Evolutionary conservation across 2,329 filamentous ascomycete genomes (phyloP), one percentile per base, ranked within the genome.

Genomic region (Coniella lustricola): DNA sequence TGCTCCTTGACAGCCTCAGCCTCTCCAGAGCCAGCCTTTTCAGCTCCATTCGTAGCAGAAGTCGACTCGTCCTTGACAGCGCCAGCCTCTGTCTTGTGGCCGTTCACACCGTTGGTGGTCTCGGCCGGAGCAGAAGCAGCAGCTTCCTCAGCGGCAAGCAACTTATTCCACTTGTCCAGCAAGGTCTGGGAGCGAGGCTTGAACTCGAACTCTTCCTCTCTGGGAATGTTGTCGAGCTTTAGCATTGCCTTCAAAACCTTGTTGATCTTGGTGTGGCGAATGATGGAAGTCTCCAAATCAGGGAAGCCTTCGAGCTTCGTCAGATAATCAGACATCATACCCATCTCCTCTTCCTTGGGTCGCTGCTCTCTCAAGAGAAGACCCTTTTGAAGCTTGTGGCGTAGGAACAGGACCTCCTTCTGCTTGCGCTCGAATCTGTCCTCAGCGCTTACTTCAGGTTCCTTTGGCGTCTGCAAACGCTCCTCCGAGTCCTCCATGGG

Each of bases 221-320:
- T 84, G 4, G 90, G 90, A 57, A 98, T 95, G 3, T 76, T 76
- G 37, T 84, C 78, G 8, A 98, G 75, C 72, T 95, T 96, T 60
- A 96, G 73, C 56, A 98, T 93, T 4, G 85, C 90, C 72, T 94
- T 95, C 49, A 98, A 77, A 10, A 98, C 91, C 72, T 98, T 98
- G 80, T 97, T 91, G 68, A 98, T 96, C 76, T 97, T 98, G 54
- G 93, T 98, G 13, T 73, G 75, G 55, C 87, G 82, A 60, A 97
- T 95, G 59, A 96, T 93, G 56, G 82, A 82, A 25, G 87, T 88
- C 64, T 97, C 91, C 4, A 97, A 79, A 55, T 95, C 87, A 1
- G 80, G 71, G 65, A 74, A 84, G 7, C 75, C 79, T 69, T 98
- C 93, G 5, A 98, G 79, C 65, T 94, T 88, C 25, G 75, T 77